phyloP scores from a whole-genome alignment of 345 rosid species.

The Melaleuca alternifolia region DNA sequence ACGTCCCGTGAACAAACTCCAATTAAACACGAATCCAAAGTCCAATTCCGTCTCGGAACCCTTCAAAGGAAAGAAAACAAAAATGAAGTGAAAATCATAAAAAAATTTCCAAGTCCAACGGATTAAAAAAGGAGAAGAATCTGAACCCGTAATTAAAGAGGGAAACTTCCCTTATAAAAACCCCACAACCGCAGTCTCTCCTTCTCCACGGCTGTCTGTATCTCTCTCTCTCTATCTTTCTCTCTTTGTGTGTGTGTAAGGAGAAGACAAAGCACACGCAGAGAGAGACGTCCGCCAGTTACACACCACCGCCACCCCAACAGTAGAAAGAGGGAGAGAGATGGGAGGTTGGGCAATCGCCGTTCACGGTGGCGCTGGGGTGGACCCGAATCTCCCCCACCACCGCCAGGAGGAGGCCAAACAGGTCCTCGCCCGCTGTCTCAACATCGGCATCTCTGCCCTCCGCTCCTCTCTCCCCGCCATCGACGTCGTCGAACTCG shows the following conservation, averaged over 20 bases:
- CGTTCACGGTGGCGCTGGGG: slow-evolving; percentile 97
- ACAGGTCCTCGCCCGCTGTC: slow-evolving; percentile 78
- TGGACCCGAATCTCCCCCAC: slow-evolving; percentile 86
- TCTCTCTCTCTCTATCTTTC: not conserved
- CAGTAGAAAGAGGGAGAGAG: not conserved
- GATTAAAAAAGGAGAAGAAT: not conserved
- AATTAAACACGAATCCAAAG: not conserved
- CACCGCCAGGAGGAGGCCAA: slow-evolving; percentile 83
- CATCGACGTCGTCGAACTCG: slow-evolving; percentile 92
- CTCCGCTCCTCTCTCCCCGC: slow-evolving; percentile 69
- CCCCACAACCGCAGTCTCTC: not conserved
- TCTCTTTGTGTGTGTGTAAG: no score
- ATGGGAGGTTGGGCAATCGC: slow-evolving; percentile 97
- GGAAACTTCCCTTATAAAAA: not conserved
- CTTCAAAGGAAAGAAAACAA: not conserved
- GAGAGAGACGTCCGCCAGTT: not conserved
- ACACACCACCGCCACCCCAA: not conserved
- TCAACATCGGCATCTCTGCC: slow-evolving; percentile 73
- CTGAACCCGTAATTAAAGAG: not conserved
- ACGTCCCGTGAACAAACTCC: not conserved
- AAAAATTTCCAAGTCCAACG: not conserved
- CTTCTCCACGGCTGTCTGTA: not conserved
- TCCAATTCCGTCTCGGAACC: not conserved
- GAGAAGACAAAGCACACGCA: not conserved
- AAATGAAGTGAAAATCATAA: not conserved